Evolutionary conservation across 768 basidiomycete genomes (phyloP), one percentile per base, ranked within the genome.

Genomic region (Xerocomellus chrysenteron): DNA sequence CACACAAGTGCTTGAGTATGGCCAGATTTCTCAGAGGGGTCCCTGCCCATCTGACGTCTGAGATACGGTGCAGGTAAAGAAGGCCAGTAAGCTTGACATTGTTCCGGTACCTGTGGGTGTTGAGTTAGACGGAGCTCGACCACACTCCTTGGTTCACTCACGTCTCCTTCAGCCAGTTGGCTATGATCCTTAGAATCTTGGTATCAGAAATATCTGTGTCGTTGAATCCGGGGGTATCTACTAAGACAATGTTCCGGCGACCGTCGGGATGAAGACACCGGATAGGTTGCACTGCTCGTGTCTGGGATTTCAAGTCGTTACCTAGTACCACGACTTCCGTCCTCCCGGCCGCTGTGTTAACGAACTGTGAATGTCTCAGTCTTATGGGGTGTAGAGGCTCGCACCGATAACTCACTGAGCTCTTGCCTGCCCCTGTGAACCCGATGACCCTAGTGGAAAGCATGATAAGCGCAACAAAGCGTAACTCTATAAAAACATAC

Each of bases 161-260:
- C 63, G 63, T 64, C 5, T 45, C 21, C 45, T 57, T 65, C 21
- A 64, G 32, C 63, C 63, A 64, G 21, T 47, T 17, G 40, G 59
- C 55, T 48, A 61, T 55, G 10, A 55, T 61, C 32, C 4, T 55
- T 17, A 64, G 45, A 40, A 65, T 45, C 39, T 55, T 41, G 5
- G 37, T 2, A 21, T 64, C 63, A 6, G 55, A 50, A 19, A 54
- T 50, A 10, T 26, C 1, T 9, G 59, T 65, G 21, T 64, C 63
- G 13, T 64, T 50, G 26, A 64, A 64, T 39, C 62, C 62, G 3
- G 62, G 62, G 5, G 62, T 64, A 26, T 64, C 62, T 7, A 63
- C 58, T 26, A 65, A 41, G 24, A 65, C 42, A 32, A 64, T 46
- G 26, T 47, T 47, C 28, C 55, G 58, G 35, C 24, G 52, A 16